Evolutionary conservation across 2,329 filamentous ascomycete genomes (phyloP), one percentile per base, ranked within the genome.

Genomic region (Colletotrichum viniferum): DNA sequence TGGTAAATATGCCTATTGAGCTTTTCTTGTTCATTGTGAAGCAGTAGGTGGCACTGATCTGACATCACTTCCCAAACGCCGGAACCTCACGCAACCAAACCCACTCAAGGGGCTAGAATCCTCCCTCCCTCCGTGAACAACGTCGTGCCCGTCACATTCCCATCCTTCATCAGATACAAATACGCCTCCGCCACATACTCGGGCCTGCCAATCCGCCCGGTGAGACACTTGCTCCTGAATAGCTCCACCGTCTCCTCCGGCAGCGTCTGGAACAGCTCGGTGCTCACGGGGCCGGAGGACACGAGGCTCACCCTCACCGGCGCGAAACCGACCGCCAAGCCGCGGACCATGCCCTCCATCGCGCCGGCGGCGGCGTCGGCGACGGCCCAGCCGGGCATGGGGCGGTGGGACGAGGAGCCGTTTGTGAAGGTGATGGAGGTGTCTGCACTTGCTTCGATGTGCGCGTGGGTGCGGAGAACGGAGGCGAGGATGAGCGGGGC

Each of bases 101-200:
- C 12, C 55, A 14, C 10, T 55, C 34, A 36, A 10, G 69, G 58
- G 7, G 62, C 43, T 56, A 68, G 7, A 21, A 48, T 58, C 13
- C 56, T 28, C 5, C 82, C 82, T 5, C 80, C 79, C 48, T 81
- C 77, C 4, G 78, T 79, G 34, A 69, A 77, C 21, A 84, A 78
- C 16, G 82, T 74, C 3, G 79, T 78, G 0, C 84, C 85, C 1
- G 85, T 86, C 7, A 80, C 80, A 77, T 84, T 84, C 2, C 78
- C 80, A 75, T 86, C 84, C 78, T 84, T 87, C 84, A 87, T 86
- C 55, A 85, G 78, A 73, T 85, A 87, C 14, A 87, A 58, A 71
- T 87, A 88, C 13, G 83, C 83, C 77, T 88, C 86, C 0, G 85
- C 86, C 32, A 87, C 80, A 55, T 88, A 85, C 38, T 86, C 84